Base-by-base conservation (phyloP, 2,329 filamentous ascomycete genomes). In the Alternaria metachromatica region DNA sequence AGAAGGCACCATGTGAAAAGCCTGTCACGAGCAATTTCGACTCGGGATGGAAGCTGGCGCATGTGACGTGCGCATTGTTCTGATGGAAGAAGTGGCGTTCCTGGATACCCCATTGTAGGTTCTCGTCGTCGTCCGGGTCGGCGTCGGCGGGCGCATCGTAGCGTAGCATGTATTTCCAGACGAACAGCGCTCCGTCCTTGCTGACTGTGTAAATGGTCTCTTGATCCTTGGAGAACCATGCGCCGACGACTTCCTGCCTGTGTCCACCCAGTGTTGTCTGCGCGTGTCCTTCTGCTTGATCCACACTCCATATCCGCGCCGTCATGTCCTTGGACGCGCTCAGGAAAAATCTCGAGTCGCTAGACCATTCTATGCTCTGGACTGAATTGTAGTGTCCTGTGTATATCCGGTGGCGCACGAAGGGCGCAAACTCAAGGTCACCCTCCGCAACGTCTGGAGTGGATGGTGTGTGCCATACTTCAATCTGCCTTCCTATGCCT, bases 161-260 rank as follows among this genome's bases (percentile, higher is more conserved):
- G 75, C 89, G 84, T 60, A 87, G 77, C 60, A 89, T 87, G 80
- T 96, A 99, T 76, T 92, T 90, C 96, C 96, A 99, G 68, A 92
- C 88, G 75, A 98, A 98, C 1, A 98, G 87, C 3, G 96, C 94
- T n/a, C 96, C 96, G 79, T 99, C 96, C 79, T 96, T 96, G 81
- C 95, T 97, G 68, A 97, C 89, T 0, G 96, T 98, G 78, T 96
- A 99, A 58, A 99, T 97, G 53, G 89, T 93, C 82, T 99, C 96
- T 78, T 99, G 96, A 72, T 97, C 90, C 65, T 91, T 90, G 1
- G 94, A 96, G 78, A 99, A 99, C 89, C 94, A 99, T n/a, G 94
- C 94, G n/a, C 91, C 93, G 58, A 96, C 87, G 4, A 99, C 92
- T 15, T 88, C 90, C 80, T 97, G 94, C 78, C 94, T 90, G 81